Percentiles rank a stretch among this genome's conserved stretches.
Evolutionary conservation across 2,329 filamentous ascomycete species (phyloP).

Genomic region (Epichloe typhina): DNA sequence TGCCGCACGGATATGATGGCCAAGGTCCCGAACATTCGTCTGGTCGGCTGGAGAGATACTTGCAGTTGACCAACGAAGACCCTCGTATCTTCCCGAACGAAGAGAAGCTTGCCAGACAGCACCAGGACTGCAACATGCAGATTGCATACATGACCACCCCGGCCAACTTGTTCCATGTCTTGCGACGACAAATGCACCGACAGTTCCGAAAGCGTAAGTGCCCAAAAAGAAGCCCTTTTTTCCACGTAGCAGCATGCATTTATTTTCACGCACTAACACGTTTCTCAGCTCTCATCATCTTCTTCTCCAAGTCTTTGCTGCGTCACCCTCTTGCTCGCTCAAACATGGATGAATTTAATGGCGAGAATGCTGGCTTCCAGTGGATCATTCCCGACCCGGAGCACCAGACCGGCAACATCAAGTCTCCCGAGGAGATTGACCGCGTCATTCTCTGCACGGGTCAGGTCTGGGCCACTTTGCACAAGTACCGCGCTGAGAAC

Average conservation of each 20-base stretch:
- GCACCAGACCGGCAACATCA: slow-evolving; percentile 64
- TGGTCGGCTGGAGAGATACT: slow-evolving; percentile 89
- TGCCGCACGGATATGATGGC: slow-evolving; percentile 95
- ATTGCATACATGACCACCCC: slow-evolving; percentile 95
- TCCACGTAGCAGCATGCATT: not conserved
- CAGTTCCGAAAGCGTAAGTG: slow-evolving; percentile 96
- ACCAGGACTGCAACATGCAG: slow-evolving; percentile 99
- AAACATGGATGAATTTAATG: slow-evolving; percentile 77
- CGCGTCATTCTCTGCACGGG: slow-evolving; percentile 90
- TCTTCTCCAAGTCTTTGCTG: slow-evolving; percentile 96
- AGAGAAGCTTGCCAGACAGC: slow-evolving; percentile 88
- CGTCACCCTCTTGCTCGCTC: slow-evolving; percentile 90
- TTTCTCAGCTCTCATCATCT: slow-evolving; percentile 67
- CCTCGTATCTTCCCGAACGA: slow-evolving; percentile 78
- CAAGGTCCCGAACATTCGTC: slow-evolving; percentile 98
- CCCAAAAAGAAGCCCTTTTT: not conserved
- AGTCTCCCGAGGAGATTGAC: slow-evolving; percentile 72
- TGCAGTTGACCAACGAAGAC: slow-evolving; percentile 96
- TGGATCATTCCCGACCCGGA: slow-evolving; percentile 91
- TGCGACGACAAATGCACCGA: slow-evolving; percentile 94
- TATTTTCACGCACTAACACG: not conserved
- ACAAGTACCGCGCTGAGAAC: slow-evolving; percentile 82
- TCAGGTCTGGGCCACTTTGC: slow-evolving; percentile 81
- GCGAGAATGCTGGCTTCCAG: slow-evolving; percentile 74
- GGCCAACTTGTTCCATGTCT: slow-evolving; percentile 88